Evolutionary conservation across 1,284 basidiomycete genomes (phyloP), one percentile per base, ranked within the genome.

Genomic region (Ustilago cynodontis): DNA sequence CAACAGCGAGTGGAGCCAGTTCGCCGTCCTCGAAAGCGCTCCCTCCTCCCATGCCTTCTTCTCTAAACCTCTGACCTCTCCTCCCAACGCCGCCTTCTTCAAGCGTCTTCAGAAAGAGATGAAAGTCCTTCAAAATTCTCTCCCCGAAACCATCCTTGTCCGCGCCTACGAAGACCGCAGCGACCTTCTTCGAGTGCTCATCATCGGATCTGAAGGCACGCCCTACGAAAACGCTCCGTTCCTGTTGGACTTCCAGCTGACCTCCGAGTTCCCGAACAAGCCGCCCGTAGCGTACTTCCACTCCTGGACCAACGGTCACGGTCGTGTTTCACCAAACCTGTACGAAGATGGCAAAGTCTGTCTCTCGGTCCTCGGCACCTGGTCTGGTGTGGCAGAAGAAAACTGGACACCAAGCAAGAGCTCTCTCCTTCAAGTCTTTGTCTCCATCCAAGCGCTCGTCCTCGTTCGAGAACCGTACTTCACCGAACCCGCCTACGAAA

Each of bases 271-370:
- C 86, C 95, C 95, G 2, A 89, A 92, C 78, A 91, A 90, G 74
- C 94, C 95, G 6, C 95, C 95, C 0, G 88, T 91, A 49, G 95
- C 95, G 4, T 92, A 94, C 87, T 98, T 97, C 86, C 89, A 92
- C 68, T 94, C 93, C 72, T 96, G 94, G 93, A 97, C 95, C 11
- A 93, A 94, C 85, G 94, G 94, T 11, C 94, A 94, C 81, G 94
- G 94, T 20, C 92, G 85, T 86, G 91, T 88, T 0, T 70, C 81
- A n/a, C 86, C 88, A 28, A 97, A 98, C 86, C 87, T 97, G 54
- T 98, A 98, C 81, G 94, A 96, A 83, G 95, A 98, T 79, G 94
- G 94, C 50, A 96, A 96, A 86, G 94, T 98, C 43, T 98, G 95
- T 82, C 86, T 98, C 55, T 95, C 93, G 26, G 92, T 98, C 52